Evolutionary conservation across 352 stramenopile species (phyloP).

Genomic region (Phytophthora cactorum): DNA sequence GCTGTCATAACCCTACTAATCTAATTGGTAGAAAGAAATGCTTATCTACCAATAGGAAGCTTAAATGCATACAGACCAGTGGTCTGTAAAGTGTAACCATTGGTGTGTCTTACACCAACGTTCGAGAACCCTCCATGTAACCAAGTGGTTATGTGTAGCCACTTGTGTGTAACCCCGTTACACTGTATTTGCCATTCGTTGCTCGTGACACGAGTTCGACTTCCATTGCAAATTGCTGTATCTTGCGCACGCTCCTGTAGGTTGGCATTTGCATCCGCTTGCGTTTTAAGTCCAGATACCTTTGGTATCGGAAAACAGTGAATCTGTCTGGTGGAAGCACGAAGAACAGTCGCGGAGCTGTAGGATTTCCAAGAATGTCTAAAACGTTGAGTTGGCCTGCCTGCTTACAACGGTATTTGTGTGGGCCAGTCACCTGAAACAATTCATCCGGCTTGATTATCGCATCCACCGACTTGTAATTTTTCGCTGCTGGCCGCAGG

Average conservation of each 20-base stretch:
- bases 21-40: no score
- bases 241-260: background rate
- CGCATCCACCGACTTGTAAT: constrained; percentile 10
- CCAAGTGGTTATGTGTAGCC: no score
- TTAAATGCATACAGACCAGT: no score
- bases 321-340: constrained; percentile 15
- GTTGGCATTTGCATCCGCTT: background rate
- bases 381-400: constrained; percentile 3
- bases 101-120: no score
- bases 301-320: constrained; percentile 10
- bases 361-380: constrained; percentile 3
- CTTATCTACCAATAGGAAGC: no score
- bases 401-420: constrained; percentile 12
- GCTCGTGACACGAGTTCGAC: background rate
- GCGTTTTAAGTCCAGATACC: constrained; percentile 9
- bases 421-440: constrained; percentile 10
- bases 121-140: no score
- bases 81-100: no score
- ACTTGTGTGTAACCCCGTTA: no score
- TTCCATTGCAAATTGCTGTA: background rate
- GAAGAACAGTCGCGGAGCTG: constrained; percentile 1
- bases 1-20: no score
- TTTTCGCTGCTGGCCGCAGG: constrained; percentile 1
- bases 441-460: no score
- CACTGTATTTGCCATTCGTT: no score